phyloP scores from a whole-genome alignment of 2,329 filamentous ascomycete species.

The Fusarium torreyae region DNA sequence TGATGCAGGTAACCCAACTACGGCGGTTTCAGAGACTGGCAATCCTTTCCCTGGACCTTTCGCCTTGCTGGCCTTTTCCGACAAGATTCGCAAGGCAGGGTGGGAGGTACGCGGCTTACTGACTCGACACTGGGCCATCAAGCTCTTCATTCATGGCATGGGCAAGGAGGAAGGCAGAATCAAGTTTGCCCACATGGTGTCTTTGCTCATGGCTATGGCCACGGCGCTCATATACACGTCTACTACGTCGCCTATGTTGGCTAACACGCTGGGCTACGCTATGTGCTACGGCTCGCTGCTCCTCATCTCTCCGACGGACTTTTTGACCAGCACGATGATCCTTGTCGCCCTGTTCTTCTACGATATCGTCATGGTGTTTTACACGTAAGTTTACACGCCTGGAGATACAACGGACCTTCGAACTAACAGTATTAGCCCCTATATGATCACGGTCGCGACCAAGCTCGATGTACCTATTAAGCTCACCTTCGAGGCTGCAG shows the following conservation, averaged over 20 bases:
- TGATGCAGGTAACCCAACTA: conserved; percentile 51
- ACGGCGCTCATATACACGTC: conserved; percentile 77
- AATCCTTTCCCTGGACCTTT: conserved; percentile 54
- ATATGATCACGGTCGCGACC: conserved; percentile 90
- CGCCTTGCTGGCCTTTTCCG: conserved; percentile 53
- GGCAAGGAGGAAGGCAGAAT: conserved; percentile 64
- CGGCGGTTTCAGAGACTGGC: conserved; percentile 42
- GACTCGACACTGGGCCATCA: conserved; percentile 66
- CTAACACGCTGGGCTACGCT: conserved; percentile 88
- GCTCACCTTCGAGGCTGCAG: conserved; percentile 79
- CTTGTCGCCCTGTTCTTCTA: conserved; percentile 90
- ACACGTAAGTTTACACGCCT: conserved; percentile 69
- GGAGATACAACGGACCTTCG: not conserved
- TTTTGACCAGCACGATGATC: conserved; percentile 84
- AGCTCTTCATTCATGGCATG: conserved; percentile 67
- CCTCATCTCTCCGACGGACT: conserved; percentile 90
- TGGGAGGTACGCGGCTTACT: conserved; percentile 69
- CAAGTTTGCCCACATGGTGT: conserved; percentile 71
- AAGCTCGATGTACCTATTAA: conserved; percentile 94
- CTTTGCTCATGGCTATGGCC: conserved; percentile 67
- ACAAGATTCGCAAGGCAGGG: conserved; percentile 40
- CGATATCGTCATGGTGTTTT: conserved; percentile 94
- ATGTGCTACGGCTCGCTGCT: conserved; percentile 89
- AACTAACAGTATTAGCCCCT: conserved; percentile 66
- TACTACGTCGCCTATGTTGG: conserved; percentile 71